Evolutionary conservation across 129 eudicot species (phyloP).

Genomic region (Lactuca saligna): DNA sequence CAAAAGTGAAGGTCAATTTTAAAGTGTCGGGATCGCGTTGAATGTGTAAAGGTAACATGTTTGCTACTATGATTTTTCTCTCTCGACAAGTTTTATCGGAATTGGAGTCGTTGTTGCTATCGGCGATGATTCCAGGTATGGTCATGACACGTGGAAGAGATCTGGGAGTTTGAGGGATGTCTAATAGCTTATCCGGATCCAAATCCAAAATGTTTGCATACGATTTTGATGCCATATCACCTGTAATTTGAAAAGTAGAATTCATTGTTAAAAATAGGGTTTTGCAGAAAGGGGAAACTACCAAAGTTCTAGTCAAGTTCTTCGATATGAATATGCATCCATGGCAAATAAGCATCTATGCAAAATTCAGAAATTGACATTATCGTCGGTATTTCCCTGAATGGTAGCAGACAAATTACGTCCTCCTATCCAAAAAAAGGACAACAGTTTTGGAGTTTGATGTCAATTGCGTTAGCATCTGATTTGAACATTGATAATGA

Average conservation of each 20-base stretch:
- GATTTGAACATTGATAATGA: constrained; percentile 7
- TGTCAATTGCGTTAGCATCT: constrained; percentile 5
- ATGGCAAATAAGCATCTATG: background rate
- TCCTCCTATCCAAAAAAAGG: constrained; percentile 8
- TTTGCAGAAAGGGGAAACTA: background rate
- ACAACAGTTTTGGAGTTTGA: background rate
- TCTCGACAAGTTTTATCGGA: constrained; percentile 45
- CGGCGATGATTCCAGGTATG: constrained; percentile 69
- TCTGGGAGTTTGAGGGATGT: constrained; percentile 83
- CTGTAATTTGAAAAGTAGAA: background rate
- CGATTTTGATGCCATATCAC: constrained; percentile 65
- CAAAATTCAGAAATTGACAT: background rate
- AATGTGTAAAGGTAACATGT: constrained; percentile 76
- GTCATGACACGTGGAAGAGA: constrained; percentile 75
- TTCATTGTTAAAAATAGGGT: background rate
- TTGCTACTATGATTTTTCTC: constrained; percentile 74
- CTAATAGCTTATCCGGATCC: constrained; percentile 58
- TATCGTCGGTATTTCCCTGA: constrained; percentile 1
- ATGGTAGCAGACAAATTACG: constrained; percentile 14
- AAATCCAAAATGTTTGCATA: constrained; percentile 55
- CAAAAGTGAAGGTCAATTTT: constrained; percentile 66
- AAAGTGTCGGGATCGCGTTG: constrained; percentile 54
- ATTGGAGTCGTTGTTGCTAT: constrained; percentile 47
- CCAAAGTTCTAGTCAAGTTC: background rate
- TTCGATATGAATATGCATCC: background rate